Conservation (phyloP, 208 protist species). For the Acanthamoeba lenticulata region DNA sequence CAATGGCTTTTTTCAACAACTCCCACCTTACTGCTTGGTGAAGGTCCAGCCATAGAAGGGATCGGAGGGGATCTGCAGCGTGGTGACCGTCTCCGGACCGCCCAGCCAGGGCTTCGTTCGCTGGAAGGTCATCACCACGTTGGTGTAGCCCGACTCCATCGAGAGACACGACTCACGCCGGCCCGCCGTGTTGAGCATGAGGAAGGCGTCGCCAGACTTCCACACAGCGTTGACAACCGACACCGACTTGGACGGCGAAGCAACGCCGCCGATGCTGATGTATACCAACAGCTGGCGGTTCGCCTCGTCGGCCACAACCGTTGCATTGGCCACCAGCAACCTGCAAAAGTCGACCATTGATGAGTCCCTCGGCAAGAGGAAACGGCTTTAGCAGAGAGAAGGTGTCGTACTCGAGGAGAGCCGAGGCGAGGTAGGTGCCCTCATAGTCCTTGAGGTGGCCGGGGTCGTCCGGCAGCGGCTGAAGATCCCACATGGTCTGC, state of each 20-base stretch:
- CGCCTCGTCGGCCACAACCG: background rate
- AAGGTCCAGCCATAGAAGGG: slow-evolving; percentile 58
- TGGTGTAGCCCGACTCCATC: background rate
- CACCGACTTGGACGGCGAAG: background rate
- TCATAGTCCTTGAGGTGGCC: slow-evolving; percentile 10
- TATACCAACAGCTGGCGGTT: background rate
- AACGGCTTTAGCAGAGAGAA: background rate
- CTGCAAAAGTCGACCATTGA: background rate
- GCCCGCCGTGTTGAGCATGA: background rate
- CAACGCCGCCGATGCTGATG: background rate
- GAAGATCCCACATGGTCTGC: slow-evolving; percentile 24
- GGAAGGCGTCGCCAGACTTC: background rate
- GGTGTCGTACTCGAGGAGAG: background rate
- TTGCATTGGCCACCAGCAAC: background rate
- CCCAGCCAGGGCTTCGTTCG: background rate
- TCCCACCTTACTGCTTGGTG: background rate
- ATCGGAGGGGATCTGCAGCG: background rate
- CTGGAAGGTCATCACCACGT: background rate
- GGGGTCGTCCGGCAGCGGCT: background rate
- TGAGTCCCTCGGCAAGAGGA: background rate
- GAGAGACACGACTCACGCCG: background rate
- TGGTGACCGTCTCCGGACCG: background rate
- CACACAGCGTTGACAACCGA: background rate
- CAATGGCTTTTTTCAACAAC: too few species aligned
- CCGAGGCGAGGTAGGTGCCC: slow-evolving; percentile 10